Percentiles rank a stretch among this genome's conserved stretches.
Evolutionary conservation across 306 rosid genomes (phyloP).

Genomic region (Dalbergia oliveri): DNA sequence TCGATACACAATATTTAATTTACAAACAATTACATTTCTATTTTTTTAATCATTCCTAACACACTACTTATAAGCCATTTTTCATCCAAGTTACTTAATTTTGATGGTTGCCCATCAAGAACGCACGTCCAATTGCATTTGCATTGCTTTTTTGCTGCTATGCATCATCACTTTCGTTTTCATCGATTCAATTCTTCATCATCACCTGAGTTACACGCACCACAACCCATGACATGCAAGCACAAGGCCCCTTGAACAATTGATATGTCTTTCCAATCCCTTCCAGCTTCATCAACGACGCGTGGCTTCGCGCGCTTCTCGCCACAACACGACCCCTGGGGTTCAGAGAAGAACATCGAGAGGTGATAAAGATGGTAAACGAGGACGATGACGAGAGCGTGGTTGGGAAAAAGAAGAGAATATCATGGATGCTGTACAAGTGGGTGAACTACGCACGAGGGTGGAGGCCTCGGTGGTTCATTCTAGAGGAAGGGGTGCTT

Average conservation of each 20-base stretch:
- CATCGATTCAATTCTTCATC: not conserved
- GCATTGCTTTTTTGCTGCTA: not conserved
- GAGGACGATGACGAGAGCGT: not conserved
- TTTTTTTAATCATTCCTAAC: too few species aligned
- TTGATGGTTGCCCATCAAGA: not conserved
- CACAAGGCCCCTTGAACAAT: not conserved
- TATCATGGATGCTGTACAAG: slow-evolving; percentile 45
- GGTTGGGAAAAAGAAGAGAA: not conserved
- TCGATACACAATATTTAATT: too few species aligned
- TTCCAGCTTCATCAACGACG: slow-evolving; percentile 10
- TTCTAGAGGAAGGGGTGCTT: slow-evolving; percentile 48
- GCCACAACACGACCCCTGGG: not conserved
- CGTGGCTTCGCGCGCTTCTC: slow-evolving; percentile 6
- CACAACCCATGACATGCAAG: too few species aligned
- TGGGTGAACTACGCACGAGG: slow-evolving; percentile 52
- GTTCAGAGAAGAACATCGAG: not conserved
- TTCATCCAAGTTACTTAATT: too few species aligned
- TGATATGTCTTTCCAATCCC: slow-evolving; percentile 35
- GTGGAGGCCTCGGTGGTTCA: slow-evolving; percentile 51
- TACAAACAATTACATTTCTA: too few species aligned
- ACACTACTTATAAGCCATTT: too few species aligned
- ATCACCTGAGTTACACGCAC: not conserved
- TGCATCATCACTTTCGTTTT: not conserved
- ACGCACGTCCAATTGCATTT: not conserved
- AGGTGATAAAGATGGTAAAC: not conserved